Evolutionary conservation across 192 early-diverging fungal species (phyloP), one percentile per base, ranked within the genome.

Genomic region (Rhizophlyctis rosea): DNA sequence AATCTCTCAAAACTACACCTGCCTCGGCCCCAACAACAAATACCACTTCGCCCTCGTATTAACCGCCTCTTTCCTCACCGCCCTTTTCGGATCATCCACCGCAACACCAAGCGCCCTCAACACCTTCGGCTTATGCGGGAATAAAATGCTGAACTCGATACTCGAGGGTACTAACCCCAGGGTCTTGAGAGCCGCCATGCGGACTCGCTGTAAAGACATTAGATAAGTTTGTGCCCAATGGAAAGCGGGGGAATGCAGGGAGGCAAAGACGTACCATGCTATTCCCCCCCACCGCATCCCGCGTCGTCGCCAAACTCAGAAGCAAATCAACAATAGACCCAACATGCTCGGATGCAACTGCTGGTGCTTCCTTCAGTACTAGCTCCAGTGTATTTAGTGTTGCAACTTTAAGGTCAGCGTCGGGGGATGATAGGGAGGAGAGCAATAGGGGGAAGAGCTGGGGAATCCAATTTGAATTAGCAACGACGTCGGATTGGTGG

Each of bases 31-130:
- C 27, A 74, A 47, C 31, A 81, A 61, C 47, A 78, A 62, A 62
- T 48, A 93, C 93, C 94, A 98, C 62, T 88, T 88, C 71, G 81
- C 87, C 47, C 92, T 76, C 35, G 90, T 88, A 57, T 92, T 88
- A 3, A 90, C 92, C 0, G 93, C 96, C 64, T 93, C 90, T 50
- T 79, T 75, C 61, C 96, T 79, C 16, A 98, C 96, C 23, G 87
- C 50, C 31, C 93, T 81, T 77, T 96, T 96, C 27, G 70, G 86
- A 69, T 98, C 96, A 74, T 97, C 93, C 59, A 95, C 66, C 0
- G 86, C 76, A 31, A 54, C 61, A 3, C 68, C 72, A 32, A 98
- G 76, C 27, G 85, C 82, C 31, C 77, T 71, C 16, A 93, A 61
- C 7, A 95, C 79, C 59, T 56, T 75, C 18, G 54, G 65, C 68